Base-by-base conservation (phyloP, 164 flowering plant species). In the Stephania yunnanensis region DNA sequence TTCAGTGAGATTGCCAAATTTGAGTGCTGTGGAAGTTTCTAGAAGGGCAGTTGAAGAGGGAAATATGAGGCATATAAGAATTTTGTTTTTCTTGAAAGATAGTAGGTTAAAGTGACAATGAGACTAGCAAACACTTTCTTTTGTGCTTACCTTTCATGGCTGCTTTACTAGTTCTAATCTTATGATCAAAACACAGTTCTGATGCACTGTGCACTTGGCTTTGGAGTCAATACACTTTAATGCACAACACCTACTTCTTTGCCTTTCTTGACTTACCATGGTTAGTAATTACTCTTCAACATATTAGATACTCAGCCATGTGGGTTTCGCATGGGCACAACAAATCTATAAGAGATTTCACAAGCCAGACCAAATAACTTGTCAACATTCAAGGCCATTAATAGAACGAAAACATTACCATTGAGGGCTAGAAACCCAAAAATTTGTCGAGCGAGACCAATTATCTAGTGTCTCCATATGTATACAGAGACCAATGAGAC, bases 11-110 rank as follows among this genome's bases (percentile, higher is more conserved):
- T 84, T 82, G 19, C 84, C 83, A 72, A 46, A 77, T 65, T 36
- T 61, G 82, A 68, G 68, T 73, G 68, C 55, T 72, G 87, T 78
- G 85, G 84, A 83, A 82, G 84, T 81, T 83, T 87, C 88, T 83
- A 87, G 85, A 86, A 79, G 79, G 42, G 79, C 74, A 72, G 44
- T 46, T 75, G 70, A 71, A 85, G 79, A 81, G 78, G 86, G 87
- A 78, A 87, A 86, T 36, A 75, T 68, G 52, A 74, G 80, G 86
- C 80, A 85, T 87, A 85, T 91, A 77, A 86, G 84, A 82, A 79
- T 86, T 86, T 86, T 85, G 87, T 86, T 85, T 82, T 84, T 86
- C 80, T 74, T 84, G 78, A 81, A 79, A 78, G 46, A 75, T 68
- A 73, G 84, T 29, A 79, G 76, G 31, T 70, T 10, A 68, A 78